Evolutionary conservation across 164 flowering plant genomes (phyloP), one percentile per base, ranked within the genome.

Genomic region (Macadamia integrifolia): DNA sequence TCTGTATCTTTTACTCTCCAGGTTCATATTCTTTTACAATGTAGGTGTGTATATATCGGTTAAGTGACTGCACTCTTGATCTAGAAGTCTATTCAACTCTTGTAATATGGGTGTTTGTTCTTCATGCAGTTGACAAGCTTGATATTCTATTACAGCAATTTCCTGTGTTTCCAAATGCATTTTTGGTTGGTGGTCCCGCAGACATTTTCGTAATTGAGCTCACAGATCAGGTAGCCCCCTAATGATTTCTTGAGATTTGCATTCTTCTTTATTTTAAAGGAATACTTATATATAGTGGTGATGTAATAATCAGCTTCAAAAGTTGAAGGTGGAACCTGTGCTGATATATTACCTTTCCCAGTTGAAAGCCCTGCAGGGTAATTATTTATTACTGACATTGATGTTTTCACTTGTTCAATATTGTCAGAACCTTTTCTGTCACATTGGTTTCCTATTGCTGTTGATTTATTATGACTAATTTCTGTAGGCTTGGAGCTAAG

Each of bases 261-360:
- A 35, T 35, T 35, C 58, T 63, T 44, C 10, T 43, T 56, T 29
- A 66, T 53, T 23, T 49, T 14, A 32, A 60, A 31, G 35, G 6
- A 43, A 12, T 35, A 35, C 31, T 9, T 28, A 29, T 44, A 12
- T 62, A 15, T 6, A 59, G 13, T 52, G 61, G 48, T 67, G 14
- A 13, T n/a, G 9, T 62, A 4, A 64, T 31, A 55, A 53, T 73
- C 89, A 95, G 98, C 91, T 95, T 74, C 96, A 85, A 74, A 95
- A 86, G 74, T 67, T 95, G 71, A 92, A 95, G 85, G 94, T 95
- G 77, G 99, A 95, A 76, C 99, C 99, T 32, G 99, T 92, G 50
- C 78, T 95, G 29, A 76, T 95, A 61, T 92, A 95, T 80, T 95
- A 90, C 78, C 83, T 95, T 46, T 88, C 89, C 31, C 88, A 82